Conservation (phyloP, 495 filamentous ascomycete genomes). For the Penicillium bovifimosum region DNA sequence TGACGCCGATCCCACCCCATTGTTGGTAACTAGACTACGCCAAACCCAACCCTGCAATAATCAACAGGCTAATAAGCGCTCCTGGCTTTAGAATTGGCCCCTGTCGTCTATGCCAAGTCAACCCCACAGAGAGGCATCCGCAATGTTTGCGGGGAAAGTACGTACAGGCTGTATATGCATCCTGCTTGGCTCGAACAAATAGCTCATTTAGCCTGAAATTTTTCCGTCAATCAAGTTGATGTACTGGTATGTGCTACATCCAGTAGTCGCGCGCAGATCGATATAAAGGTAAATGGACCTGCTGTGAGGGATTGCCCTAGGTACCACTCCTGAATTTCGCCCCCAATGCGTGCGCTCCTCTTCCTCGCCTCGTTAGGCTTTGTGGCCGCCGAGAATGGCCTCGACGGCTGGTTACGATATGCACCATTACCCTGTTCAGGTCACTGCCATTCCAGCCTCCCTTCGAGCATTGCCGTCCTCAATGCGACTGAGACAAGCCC, state of each 20-base stretch:
- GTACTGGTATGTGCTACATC: background rate
- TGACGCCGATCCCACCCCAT: background rate
- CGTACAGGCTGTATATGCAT: constrained; percentile 12
- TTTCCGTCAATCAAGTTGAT: background rate
- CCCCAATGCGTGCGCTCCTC: constrained; percentile 9
- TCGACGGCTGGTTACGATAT: constrained; percentile 62
- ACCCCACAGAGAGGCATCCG: constrained; percentile 14
- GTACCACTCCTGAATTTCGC: background rate
- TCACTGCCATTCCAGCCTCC: constrained; percentile 31
- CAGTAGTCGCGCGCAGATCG: background rate
- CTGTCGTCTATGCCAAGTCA: background rate
- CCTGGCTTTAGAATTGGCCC: background rate
- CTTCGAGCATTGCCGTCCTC: constrained; percentile 49
- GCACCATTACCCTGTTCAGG: constrained; percentile 44
- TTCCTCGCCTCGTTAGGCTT: constrained; percentile 11
- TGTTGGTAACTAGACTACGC: background rate
- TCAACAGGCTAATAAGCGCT: background rate
- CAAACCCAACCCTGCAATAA: background rate
- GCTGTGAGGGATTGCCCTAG: background rate
- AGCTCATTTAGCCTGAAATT: constrained; percentile 16
- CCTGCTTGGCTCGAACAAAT: background rate
- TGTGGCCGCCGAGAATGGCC: constrained; percentile 47
- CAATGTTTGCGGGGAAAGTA: constrained; percentile 12
- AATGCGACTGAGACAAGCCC: constrained; percentile 49
- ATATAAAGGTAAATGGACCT: constrained; percentile 8